Conservation (phyloP, 345 rosid species). For the Noccaea caerulescens region DNA sequence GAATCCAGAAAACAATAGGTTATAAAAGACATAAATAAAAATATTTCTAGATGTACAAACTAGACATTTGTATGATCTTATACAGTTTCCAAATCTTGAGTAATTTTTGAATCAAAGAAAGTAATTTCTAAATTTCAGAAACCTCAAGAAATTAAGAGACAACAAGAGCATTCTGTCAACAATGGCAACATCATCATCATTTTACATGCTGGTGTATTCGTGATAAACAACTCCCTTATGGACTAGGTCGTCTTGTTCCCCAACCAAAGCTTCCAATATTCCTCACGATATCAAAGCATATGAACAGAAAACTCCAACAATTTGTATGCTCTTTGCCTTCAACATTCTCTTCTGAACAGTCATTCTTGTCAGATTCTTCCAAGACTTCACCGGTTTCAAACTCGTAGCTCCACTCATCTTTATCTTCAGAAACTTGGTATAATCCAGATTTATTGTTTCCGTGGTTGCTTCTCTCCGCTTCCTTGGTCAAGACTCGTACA, state of each 20-base stretch:
- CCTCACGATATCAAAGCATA: slow-evolving; percentile 8
- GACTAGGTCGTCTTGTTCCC: too few species aligned
- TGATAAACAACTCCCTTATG: background rate
- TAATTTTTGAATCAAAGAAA: background rate
- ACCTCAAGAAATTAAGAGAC: background rate
- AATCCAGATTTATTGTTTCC: background rate
- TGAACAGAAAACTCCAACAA: slow-evolving; percentile 1
- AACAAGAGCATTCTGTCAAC: background rate
- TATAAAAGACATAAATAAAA: too few species aligned
- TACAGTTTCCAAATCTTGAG: background rate
- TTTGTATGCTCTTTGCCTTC: background rate
- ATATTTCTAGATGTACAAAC: too few species aligned
- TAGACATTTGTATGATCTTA: background rate
- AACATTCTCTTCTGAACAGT: background rate
- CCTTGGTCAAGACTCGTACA: background rate
- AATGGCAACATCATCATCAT: background rate
- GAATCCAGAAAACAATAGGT: too few species aligned
- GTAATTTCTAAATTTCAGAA: background rate
- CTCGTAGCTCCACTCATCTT: background rate
- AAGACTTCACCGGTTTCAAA: background rate
- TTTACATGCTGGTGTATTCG: background rate
- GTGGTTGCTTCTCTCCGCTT: background rate
- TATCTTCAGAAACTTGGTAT: slow-evolving; percentile 14
- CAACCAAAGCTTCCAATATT: background rate
- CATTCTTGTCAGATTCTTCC: background rate